Base-by-base conservation (phyloP, 768 basidiomycete genomes). In the Leucocoprinus birnbaumii region DNA sequence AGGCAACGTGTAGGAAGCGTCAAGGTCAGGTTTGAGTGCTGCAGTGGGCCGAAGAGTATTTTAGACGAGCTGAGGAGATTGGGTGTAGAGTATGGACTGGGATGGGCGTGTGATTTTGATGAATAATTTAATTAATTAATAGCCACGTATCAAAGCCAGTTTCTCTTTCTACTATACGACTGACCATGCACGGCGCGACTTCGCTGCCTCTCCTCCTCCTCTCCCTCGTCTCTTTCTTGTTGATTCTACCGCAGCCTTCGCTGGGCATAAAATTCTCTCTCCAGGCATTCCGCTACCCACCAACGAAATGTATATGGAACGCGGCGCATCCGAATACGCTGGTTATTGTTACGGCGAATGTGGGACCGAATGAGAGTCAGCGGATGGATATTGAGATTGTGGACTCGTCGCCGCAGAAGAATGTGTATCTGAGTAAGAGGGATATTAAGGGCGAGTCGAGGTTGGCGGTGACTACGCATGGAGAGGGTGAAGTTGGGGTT, bases 341-440 rank as follows among this genome's bases (percentile, higher is more conserved):
- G 34, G 92, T 98, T 66, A 92, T 99, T 63, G 94, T 97, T 61
- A 98, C 96, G 0, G 94, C 96, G 42, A 96, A 97, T 66, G 87
- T 96, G 26, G 86, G 86, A 0, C 79, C 86, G 0, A 89, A 88
- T 0, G 70, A 71, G 0, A 77, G 80, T 62, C 94, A 96, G 71
- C 83, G 94, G 19, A 79, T 95, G 34, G 97, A 99, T 76, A 80
- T 99, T 60, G 94, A 98, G 66, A 94, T 99, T 59, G 73, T 97
- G 48, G 96, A 98, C 71, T 91, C 92, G 18, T 86, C 86, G 42
- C 77, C 86, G 21, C 80, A 86, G 63, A 83, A 84, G 62, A 98
- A 98, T 68, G 84, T 94, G 9, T 98, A 98, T 68, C 75, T 98
- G 61, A 87, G 83, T 65, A 99, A 98, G 74, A 84, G 76, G 68